Evolutionary conservation across 2,329 filamentous ascomycete species (phyloP).

Genomic region (Trichoderma atrobrunneum): DNA sequence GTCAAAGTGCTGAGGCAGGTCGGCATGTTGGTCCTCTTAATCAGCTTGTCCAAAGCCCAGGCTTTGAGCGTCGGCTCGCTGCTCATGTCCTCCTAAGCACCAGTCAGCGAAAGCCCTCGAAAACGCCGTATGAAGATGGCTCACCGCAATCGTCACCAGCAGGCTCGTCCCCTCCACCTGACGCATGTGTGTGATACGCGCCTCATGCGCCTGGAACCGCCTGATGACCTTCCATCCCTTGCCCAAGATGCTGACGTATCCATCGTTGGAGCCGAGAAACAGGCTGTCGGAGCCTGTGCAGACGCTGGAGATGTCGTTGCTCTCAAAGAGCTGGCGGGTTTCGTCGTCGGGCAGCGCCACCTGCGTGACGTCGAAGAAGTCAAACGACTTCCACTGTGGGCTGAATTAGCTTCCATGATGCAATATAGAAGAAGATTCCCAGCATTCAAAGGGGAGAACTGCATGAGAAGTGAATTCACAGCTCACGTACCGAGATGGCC

Average conservation of each 20-base stretch:
- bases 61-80: slow-evolving; percentile 89
- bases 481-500: slow-evolving; percentile 34
- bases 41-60: slow-evolving; percentile 92
- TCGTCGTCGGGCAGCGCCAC: slow-evolving; percentile 79
- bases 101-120: background rate
- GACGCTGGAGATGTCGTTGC: slow-evolving; percentile 77
- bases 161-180: slow-evolving; percentile 85
- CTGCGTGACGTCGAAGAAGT: slow-evolving; percentile 95
- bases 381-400: slow-evolving; percentile 92
- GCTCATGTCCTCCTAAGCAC: slow-evolving; percentile 71
- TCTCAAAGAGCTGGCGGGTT: slow-evolving; percentile 73
- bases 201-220: slow-evolving; percentile 83
- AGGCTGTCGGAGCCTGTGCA: slow-evolving; percentile 86
- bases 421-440: background rate
- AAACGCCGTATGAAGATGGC: slow-evolving; percentile 23
- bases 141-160: slow-evolving; percentile 73
- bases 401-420: background rate
- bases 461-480: background rate
- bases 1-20: slow-evolving; percentile 82
- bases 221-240: slow-evolving; percentile 82
- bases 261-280: slow-evolving; percentile 83
- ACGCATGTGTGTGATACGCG: slow-evolving; percentile 83
- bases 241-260: slow-evolving; percentile 82
- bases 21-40: slow-evolving; percentile 89
- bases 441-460: background rate